phyloP scores from a whole-genome alignment of 1,284 basidiomycete species.

The Termitomyces sp. region DNA sequence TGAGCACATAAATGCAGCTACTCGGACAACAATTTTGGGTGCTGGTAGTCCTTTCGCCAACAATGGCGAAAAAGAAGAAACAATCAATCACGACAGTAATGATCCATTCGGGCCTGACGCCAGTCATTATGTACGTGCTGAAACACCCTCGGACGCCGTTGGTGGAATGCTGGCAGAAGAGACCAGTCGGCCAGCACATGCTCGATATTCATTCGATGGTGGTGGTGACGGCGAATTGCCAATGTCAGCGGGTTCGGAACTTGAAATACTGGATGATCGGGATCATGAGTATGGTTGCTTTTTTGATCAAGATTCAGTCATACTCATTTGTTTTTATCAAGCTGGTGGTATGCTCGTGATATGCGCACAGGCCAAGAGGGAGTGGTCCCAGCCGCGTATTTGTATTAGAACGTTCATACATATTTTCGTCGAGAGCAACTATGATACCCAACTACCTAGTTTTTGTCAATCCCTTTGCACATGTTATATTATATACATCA shows the following conservation, averaged over 20 bases:
- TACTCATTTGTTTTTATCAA: conserved; percentile 28
- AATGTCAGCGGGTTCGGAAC: conserved; percentile 63
- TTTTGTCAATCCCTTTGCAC: conserved; percentile 11
- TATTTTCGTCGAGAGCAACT: conserved; percentile 19
- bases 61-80: conserved; percentile 52
- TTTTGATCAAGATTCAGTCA: conserved; percentile 1
- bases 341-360: conserved; percentile 92
- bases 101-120: conserved; percentile 68
- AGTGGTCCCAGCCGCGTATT: conserved; percentile 84
- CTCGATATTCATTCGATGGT: conserved; percentile 76
- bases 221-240: conserved; percentile 71
- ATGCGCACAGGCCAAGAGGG: conserved; percentile 74
- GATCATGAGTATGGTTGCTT: conserved; percentile 66
- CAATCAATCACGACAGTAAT: conserved; percentile 27
- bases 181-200: conserved; percentile 65
- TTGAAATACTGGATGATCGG: conserved; percentile 73
- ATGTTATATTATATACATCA: conserved; percentile 1
- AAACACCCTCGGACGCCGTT: conserved; percentile 72
- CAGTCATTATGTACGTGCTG: conserved; percentile 69
- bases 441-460: conserved; percentile 17
- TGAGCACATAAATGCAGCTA: conserved; percentile 86
- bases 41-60: conserved; percentile 44
- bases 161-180: conserved; percentile 65
- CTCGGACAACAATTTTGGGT: conserved; percentile 71
- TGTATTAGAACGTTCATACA: conserved; percentile 50